A percentile compares a stretch with the other conserved stretches of the same genome.
Conservation (phyloP, 108 stramenopile species). For the Nannochloropsis salina region DNA sequence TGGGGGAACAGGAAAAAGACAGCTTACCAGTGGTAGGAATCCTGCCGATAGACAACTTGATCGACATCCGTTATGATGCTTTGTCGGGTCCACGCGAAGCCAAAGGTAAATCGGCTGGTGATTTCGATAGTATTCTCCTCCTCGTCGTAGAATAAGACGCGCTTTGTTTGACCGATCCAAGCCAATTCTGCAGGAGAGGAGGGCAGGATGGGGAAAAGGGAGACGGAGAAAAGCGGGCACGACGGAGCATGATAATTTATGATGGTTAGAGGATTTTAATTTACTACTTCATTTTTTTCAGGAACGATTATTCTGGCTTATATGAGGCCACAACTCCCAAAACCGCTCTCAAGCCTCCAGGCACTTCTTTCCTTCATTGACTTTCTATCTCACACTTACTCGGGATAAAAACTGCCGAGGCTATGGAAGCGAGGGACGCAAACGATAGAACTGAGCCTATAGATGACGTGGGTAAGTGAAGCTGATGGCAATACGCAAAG, state of each 20-base stretch:
- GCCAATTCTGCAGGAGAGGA: background rate
- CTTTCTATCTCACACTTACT: too few relatives aligned
- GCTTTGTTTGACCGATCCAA: background rate
- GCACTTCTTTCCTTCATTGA: too few relatives aligned
- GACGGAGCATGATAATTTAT: background rate
- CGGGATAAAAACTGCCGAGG: too few relatives aligned
- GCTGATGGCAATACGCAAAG: too few relatives aligned
- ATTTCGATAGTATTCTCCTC: constrained; percentile 4
- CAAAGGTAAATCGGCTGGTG: background rate
- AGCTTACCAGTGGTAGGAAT: background rate
- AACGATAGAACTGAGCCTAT: too few relatives aligned
- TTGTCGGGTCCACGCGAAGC: background rate
- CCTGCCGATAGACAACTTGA: background rate
- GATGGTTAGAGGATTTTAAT: too few relatives aligned
- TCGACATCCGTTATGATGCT: background rate
- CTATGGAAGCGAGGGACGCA: too few relatives aligned
- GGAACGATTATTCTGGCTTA: too few relatives aligned
- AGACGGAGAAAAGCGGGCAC: background rate
- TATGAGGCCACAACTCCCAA: too few relatives aligned
- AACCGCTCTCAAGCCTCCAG: too few relatives aligned
- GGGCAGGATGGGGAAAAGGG: background rate
- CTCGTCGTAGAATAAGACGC: background rate
- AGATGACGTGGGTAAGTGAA: too few relatives aligned
- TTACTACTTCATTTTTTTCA: too few relatives aligned
- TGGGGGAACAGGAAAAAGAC: background rate